These are phyloP conservation scores for Hibiscus trionum DNA, from an alignment of 345 rosid genomes.

Conservation along the genomic window DNA sequence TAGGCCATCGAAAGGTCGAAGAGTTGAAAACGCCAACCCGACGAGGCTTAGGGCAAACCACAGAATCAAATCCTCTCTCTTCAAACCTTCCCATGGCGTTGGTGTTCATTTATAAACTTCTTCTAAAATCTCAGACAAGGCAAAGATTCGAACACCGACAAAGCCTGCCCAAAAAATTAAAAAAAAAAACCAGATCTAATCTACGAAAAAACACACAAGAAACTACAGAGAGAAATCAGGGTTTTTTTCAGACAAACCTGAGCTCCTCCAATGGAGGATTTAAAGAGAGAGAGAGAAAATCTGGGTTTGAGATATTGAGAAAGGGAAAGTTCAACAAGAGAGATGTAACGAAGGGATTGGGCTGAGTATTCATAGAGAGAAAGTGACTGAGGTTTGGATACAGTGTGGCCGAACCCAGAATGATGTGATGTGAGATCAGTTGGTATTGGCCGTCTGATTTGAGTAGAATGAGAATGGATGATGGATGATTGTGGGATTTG, in stretches of 20 bases:
- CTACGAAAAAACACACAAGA: not conserved
- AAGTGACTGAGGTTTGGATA: not conserved
- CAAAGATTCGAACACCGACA: constrained; percentile 8
- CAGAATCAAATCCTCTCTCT: constrained; percentile 32
- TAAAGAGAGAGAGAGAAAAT: not conserved
- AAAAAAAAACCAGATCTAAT: not conserved
- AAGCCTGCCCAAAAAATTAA: not conserved
- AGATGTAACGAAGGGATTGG: not conserved
- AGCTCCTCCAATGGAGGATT: not conserved
- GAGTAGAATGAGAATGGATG: not conserved
- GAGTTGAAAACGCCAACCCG: constrained; percentile 1
- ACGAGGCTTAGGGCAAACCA: constrained; percentile 55
- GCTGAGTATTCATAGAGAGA: not conserved
- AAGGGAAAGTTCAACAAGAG: not conserved
- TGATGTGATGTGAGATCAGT: not conserved
- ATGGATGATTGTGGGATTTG: not conserved
- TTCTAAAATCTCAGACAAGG: not conserved
- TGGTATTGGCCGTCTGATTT: not conserved
- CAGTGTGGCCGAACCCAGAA: not conserved
- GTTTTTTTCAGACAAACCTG: not conserved
- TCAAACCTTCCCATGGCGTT: constrained; percentile 36
- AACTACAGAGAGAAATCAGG: not conserved
- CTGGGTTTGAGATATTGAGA: not conserved
- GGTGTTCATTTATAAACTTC: constrained; percentile 19
- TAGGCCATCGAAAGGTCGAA: constrained; percentile 16